phyloP scores from a whole-genome alignment of 2,329 filamentous ascomycete genomes.

The Botrytis byssoidea region DNA sequence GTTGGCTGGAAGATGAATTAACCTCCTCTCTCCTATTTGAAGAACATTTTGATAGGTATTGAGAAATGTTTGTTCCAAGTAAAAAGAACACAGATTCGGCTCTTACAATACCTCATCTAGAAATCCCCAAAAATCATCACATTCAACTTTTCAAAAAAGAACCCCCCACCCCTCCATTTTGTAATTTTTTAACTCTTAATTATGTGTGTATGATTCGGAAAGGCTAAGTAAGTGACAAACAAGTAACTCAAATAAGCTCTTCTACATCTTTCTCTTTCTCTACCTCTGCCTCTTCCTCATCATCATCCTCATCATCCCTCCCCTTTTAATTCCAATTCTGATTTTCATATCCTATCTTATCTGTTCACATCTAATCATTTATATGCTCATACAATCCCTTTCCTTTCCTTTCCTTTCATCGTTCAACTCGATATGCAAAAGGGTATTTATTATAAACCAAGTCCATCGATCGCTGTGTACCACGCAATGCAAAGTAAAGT shows the following conservation, averaged over 20 bases:
- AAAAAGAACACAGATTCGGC: neutral
- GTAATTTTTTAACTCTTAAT: neutral
- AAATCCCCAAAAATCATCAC: neutral
- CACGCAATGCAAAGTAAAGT: neutral
- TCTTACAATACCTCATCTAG: neutral
- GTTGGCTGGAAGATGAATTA: too few relatives aligned
- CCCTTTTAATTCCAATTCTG: neutral
- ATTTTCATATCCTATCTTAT: neutral
- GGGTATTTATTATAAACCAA: neutral
- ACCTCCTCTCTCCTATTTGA: neutral
- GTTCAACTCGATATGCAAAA: neutral
- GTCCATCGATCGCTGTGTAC: neutral
- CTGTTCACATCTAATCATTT: neutral
- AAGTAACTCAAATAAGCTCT: neutral
- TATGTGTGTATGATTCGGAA: neutral
- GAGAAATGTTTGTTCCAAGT: neutral
- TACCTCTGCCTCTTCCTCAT: neutral
- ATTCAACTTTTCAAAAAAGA: neutral
- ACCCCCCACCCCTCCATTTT: neutral
- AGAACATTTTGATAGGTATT: neutral
- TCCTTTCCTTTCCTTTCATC: neutral
- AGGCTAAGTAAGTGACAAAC: neutral
- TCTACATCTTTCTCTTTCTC: neutral
- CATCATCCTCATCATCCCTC: neutral
- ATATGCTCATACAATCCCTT: neutral